Percentiles rank a stretch among this genome's conserved stretches.
Evolutionary conservation across 2,329 filamentous ascomycete genomes (phyloP).

Genomic region (Hypoxylon sp.): DNA sequence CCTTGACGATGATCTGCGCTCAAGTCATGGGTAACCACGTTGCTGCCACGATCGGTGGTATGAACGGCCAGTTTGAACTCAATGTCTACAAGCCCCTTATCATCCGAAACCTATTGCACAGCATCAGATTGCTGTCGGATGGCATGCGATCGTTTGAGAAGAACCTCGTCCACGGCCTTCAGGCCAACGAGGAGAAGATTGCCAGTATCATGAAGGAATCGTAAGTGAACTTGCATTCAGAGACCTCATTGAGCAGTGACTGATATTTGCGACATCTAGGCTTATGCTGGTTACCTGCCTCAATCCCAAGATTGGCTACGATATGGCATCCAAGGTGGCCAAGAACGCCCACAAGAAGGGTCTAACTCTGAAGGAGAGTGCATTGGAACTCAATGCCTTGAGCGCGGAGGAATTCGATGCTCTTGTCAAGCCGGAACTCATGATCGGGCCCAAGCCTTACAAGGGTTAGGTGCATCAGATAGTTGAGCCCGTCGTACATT

Average conservation of each 20-base stretch:
- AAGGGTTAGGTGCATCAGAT: constrained; percentile 58
- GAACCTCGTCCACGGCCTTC: constrained; percentile 87
- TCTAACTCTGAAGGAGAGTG: constrained; percentile 90
- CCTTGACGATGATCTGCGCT: constrained; percentile 95
- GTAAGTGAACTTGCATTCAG: constrained; percentile 65
- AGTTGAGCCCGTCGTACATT: constrained; percentile 44
- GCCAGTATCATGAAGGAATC: constrained; percentile 91
- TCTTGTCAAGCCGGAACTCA: constrained; percentile 91
- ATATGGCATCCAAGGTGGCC: constrained; percentile 96
- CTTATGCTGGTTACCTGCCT: constrained; percentile 98
- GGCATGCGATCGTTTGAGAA: constrained; percentile 96
- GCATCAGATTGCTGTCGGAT: constrained; percentile 86
- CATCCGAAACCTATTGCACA: constrained; percentile 95
- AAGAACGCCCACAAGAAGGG: constrained; percentile 99
- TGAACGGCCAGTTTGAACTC: constrained; percentile 98
- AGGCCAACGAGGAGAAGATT: constrained; percentile 96
- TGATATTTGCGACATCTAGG: constrained; percentile 59
- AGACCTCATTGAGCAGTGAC: neutral
- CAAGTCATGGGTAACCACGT: constrained; percentile 99
- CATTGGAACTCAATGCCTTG: constrained; percentile 91
- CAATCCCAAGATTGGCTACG: constrained; percentile 97
- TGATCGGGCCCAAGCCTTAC: constrained; percentile 84
- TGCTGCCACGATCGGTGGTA: constrained; percentile 91
- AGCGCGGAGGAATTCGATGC: constrained; percentile 91
- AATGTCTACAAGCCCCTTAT: constrained; percentile 99